Evolutionary conservation across 2,329 filamentous ascomycete genomes (phyloP).

Genomic region (Cytospora chrysosperma): DNA sequence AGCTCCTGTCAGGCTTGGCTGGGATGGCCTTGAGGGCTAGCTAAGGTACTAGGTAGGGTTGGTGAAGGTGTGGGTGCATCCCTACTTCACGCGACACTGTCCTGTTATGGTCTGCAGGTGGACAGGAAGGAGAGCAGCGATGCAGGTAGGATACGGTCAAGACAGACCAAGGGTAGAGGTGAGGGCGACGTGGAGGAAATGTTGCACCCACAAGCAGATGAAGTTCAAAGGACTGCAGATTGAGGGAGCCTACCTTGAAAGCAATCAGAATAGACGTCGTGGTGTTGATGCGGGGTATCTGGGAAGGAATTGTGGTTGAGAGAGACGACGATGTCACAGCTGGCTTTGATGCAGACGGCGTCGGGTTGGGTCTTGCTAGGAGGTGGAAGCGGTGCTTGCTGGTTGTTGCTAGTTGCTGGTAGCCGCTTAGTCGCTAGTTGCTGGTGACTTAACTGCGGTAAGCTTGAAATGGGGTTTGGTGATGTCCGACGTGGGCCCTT

Average conservation of each 20-base stretch:
- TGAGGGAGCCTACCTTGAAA: conserved; percentile 11
- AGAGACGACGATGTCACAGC: conserved; percentile 19
- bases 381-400: conserved; percentile 5
- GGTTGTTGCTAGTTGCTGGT: conserved; percentile 3
- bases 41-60: conserved; percentile 1
- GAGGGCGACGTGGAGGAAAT: conserved; percentile 7
- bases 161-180: background rate
- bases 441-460: background rate
- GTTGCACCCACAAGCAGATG: conserved; percentile 12
- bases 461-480: conserved; percentile 16
- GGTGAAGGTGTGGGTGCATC: conserved; percentile 9
- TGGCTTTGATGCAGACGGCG: conserved; percentile 16
- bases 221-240: conserved; percentile 6
- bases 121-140: conserved; percentile 16
- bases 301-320: conserved; percentile 18
- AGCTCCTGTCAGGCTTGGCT: conserved; percentile 23
- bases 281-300: conserved; percentile 21
- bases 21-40: conserved; percentile 10
- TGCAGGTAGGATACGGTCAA: conserved; percentile 3
- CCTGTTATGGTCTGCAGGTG: conserved; percentile 5
- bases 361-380: conserved; percentile 9
- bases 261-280: conserved; percentile 15
- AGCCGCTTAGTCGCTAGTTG: background rate
- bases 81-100: conserved; percentile 19
- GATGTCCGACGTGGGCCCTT: conserved; percentile 13